Base-by-base conservation (phyloP, 768 basidiomycete genomes). In the Trametes maxima region DNA sequence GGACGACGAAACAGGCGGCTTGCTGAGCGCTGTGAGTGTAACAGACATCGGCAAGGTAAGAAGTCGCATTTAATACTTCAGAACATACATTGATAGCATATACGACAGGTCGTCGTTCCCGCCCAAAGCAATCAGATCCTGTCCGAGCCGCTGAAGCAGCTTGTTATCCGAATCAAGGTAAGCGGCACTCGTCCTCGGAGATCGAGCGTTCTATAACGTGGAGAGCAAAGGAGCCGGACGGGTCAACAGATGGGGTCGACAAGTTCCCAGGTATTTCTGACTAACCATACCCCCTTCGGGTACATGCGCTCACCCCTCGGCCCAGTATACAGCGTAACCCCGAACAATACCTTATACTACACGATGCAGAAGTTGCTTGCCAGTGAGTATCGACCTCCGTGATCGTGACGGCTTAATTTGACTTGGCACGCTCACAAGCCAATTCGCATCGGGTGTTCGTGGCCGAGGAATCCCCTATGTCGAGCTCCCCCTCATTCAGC, bases 301-400 rank as follows among this genome's bases (percentile, higher is more conserved):
- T 16, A 0, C 10, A 17, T 28, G 8, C 17, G 37, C 55, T 53
- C 5, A 57, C 50, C 5, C 13, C 3, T 33, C 43, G 1, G 17
- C 22, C 5, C 71, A 89, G 92, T 92, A 0, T 94, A 92, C 71
- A 89, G 89, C 51, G 88, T 92, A 21, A 78, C 82, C 33, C 83
- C 87, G 0, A 82, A 79, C 45, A 88, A 80, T 67, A 80, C 84
- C 7, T 78, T 93, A 4, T 79, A 80, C 13, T 90, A 86, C 72
- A 85, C 89, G 0, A 85, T 92, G 56, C 83, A 92, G 73, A 94
- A 93, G 70, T 78, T 93, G 10, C 81, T 94, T 22, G 90, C 92
- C 2, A 94, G 91, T 93, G 68, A 64, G 89, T 80, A 22, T 48
- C 39, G 44, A 22, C 11, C 7, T n/a, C 43, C 40, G 46, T 33